phyloP scores from a whole-genome alignment of 2,329 filamentous ascomycete genomes.

The Fusarium sacchari region DNA sequence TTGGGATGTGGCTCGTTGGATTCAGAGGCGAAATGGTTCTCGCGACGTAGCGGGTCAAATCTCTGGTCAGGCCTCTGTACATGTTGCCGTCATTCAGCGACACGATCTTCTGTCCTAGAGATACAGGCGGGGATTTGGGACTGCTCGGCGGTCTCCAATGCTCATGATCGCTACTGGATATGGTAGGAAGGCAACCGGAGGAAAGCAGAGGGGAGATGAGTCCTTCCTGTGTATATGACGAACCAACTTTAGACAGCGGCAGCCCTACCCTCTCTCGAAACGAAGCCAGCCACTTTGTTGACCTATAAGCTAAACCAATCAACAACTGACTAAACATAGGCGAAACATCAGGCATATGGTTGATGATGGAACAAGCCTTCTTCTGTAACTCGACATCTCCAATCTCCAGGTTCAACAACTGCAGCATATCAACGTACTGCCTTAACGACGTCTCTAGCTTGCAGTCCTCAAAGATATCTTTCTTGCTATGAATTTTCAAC shows the following conservation, averaged over 20 bases:
- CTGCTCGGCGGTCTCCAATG: too few relatives aligned
- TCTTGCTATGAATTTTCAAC: slow-evolving; percentile 43
- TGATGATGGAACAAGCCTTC: slow-evolving; percentile 28
- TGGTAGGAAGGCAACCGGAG: neutral
- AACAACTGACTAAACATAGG: slow-evolving; percentile 26
- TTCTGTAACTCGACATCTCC: slow-evolving; percentile 26
- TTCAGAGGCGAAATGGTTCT: slow-evolving; percentile 46
- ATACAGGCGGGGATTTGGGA: fast-evolving
- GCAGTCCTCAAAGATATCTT: slow-evolving; percentile 42
- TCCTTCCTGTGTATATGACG: neutral
- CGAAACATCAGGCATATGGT: slow-evolving; percentile 9
- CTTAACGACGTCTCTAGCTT: slow-evolving; percentile 39
- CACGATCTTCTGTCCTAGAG: neutral
- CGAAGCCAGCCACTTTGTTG: slow-evolving; percentile 9
- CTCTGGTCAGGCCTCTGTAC: slow-evolving; percentile 24
- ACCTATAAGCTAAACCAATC: neutral
- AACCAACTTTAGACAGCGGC: neutral
- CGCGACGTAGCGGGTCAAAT: slow-evolving; percentile 38
- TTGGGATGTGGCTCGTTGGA: slow-evolving; percentile 45
- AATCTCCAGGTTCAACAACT: neutral
- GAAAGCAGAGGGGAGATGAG: neutral
- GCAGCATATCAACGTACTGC: slow-evolving; percentile 13
- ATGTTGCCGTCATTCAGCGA: slow-evolving; percentile 19
- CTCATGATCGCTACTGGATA: too few relatives aligned
- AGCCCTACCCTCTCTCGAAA: slow-evolving; percentile 13